Percentiles rank a stretch among this genome's conserved stretches.
phyloP scores from a whole-genome alignment of 2,329 filamentous ascomycete genomes.

The Epichloe sp. region DNA sequence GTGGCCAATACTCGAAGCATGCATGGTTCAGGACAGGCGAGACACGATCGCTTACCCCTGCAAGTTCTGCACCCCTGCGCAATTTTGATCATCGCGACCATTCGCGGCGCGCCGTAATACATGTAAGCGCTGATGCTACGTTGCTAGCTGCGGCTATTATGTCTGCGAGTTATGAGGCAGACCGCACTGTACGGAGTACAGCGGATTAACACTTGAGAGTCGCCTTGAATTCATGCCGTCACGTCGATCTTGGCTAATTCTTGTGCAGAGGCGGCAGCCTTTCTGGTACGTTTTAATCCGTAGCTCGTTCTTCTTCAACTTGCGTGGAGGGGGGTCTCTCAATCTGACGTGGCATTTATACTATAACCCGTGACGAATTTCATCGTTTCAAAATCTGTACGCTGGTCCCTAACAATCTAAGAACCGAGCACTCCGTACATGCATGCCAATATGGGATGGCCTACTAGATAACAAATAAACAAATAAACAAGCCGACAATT shows the following conservation, averaged over 20 bases:
- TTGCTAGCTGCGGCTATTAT: background rate
- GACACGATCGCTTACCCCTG: background rate
- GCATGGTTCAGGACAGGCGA: background rate
- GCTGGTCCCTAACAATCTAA: too few relatives aligned
- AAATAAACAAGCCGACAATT: background rate
- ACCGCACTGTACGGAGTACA: too few relatives aligned
- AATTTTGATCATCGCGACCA: too few relatives aligned
- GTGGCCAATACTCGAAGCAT: background rate
- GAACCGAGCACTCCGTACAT: background rate
- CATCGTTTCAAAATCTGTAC: background rate
- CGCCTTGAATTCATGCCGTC: too few relatives aligned
- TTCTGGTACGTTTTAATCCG: too few relatives aligned
- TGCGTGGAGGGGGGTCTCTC: too few relatives aligned
- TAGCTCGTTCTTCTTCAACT: too few relatives aligned
- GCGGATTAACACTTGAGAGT: too few relatives aligned
- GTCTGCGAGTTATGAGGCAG: background rate
- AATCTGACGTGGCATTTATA: too few relatives aligned
- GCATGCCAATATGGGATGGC: too few relatives aligned
- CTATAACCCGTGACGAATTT: background rate
- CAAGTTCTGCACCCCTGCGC: background rate
- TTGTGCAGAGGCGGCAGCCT: too few relatives aligned
- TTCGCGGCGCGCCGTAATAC: background rate
- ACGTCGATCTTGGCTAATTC: too few relatives aligned
- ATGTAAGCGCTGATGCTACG: background rate
- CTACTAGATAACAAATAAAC: background rate